Conservation (phyloP, 192 early-diverging fungal genomes). For the Coemansia sp. region DNA sequence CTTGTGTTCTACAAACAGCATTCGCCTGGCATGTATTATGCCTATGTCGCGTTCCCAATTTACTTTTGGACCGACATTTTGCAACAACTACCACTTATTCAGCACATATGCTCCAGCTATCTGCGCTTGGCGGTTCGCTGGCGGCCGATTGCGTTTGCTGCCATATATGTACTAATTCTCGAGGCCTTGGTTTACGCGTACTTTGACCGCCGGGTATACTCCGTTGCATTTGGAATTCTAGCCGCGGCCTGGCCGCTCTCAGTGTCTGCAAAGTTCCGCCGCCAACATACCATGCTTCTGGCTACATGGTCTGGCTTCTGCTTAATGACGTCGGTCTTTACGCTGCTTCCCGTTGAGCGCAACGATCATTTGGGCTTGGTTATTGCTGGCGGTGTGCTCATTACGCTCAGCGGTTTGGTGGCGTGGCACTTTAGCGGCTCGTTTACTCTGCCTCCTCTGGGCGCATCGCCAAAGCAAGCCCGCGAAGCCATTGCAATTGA, state of each 20-base stretch:
- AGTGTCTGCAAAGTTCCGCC: conserved; percentile 57
- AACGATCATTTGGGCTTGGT: conserved; percentile 73
- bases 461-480: conserved; percentile 22
- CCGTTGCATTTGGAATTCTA: conserved; percentile 61
- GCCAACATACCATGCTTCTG: conserved; percentile 58
- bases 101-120: conserved; percentile 34
- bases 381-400: conserved; percentile 39
- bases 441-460: conserved; percentile 44
- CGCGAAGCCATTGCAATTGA: conserved; percentile 36
- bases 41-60: conserved; percentile 81
- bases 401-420: conserved; percentile 44
- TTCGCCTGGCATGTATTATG: conserved; percentile 85
- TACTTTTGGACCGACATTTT: conserved; percentile 79
- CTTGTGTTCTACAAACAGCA: conserved; percentile 72
- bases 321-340: conserved; percentile 78
- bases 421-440: conserved; percentile 44
- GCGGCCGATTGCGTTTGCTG: conserved; percentile 43
- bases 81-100: conserved; percentile 37
- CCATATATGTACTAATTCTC: conserved; percentile 65
- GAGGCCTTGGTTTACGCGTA: conserved; percentile 88
- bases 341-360: conserved; percentile 85
- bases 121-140: conserved; percentile 27
- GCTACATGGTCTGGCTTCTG: conserved; percentile 68
- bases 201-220: conserved; percentile 69
- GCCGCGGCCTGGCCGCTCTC: conserved; percentile 68